Conservation (phyloP, 2,329 filamentous ascomycete genomes). For the Trichoderma pleuroti region DNA sequence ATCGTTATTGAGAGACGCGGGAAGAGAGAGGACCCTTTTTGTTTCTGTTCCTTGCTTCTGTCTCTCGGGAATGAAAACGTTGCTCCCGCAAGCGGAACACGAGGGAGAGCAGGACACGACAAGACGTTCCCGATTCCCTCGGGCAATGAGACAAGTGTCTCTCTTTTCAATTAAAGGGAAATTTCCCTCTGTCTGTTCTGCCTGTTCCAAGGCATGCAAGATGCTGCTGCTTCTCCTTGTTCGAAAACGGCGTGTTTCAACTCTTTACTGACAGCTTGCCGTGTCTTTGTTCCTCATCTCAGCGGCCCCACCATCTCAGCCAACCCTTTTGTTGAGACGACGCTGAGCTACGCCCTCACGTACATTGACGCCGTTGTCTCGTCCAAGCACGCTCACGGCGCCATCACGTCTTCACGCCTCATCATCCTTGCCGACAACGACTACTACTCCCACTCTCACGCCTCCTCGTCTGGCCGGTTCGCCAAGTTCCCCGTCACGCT, state of each 20-base stretch:
- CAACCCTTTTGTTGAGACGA: constrained; percentile 91
- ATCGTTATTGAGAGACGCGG: not conserved
- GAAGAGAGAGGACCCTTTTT: not conserved
- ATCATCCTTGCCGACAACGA: constrained; percentile 92
- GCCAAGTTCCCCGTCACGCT: constrained; percentile 74
- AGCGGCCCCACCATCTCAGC: constrained; percentile 45
- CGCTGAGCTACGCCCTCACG: constrained; percentile 80
- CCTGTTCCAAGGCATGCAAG: not conserved
- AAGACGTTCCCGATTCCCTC: not conserved
- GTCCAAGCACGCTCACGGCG: constrained; percentile 35
- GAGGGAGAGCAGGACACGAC: not conserved
- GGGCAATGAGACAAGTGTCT: constrained; percentile 9
- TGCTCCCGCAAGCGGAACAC: not conserved
- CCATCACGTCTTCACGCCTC: constrained; percentile 66
- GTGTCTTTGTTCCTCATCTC: not conserved
- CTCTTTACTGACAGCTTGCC: constrained; percentile 4
- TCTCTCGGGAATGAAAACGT: not conserved
- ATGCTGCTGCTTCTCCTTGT: not conserved
- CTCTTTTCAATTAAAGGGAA: not conserved
- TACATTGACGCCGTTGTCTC: constrained; percentile 58
- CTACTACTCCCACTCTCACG: constrained; percentile 74
- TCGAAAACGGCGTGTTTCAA: not conserved
- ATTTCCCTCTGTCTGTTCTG: not conserved
- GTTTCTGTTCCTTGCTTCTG: not conserved
- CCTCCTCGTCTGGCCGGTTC: constrained; percentile 54